These are phyloP conservation scores for Paraurostyla sp. DNA, from an alignment of 73 alveolate genomes.

Conservation along the genomic window DNA sequence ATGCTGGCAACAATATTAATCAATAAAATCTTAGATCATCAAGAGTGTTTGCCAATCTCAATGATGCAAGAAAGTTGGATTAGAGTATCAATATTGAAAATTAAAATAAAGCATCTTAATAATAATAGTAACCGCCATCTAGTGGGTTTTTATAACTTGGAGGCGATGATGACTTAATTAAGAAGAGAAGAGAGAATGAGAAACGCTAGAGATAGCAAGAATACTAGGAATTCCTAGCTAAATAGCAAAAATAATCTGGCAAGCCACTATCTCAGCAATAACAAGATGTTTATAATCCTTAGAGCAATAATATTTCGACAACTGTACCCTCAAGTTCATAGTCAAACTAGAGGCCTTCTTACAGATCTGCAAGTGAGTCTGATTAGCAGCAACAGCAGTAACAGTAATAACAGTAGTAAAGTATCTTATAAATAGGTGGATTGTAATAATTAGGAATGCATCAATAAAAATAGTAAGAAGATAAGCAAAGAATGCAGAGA, in stretches of 20 bases:
- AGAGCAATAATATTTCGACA: background rate
- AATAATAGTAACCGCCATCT: background rate
- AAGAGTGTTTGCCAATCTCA: background rate
- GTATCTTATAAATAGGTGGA: conserved; percentile 5
- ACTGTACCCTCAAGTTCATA: conserved; percentile 5
- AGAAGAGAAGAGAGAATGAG: conserved; percentile 52
- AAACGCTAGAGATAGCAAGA: conserved; percentile 10
- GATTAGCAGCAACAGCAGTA: too few species aligned
- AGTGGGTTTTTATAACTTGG: background rate
- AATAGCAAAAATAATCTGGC: background rate
- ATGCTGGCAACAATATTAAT: too few species aligned
- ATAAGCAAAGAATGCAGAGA: conserved; percentile 19
- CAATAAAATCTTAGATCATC: conserved; percentile 33
- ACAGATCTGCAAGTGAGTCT: background rate
- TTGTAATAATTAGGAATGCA: conserved; percentile 41
- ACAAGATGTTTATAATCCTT: background rate
- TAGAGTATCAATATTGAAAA: conserved; percentile 1
- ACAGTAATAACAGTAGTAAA: background rate
- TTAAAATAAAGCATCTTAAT: background rate
- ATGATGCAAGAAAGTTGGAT: conserved; percentile 39
- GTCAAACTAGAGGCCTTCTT: background rate
- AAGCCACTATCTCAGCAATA: background rate
- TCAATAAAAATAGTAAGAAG: background rate
- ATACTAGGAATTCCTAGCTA: conserved; percentile 19
- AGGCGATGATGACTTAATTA: conserved; percentile 23